Conservation (phyloP, 139 green algal species). For the Picochlorum sp. region DNA sequence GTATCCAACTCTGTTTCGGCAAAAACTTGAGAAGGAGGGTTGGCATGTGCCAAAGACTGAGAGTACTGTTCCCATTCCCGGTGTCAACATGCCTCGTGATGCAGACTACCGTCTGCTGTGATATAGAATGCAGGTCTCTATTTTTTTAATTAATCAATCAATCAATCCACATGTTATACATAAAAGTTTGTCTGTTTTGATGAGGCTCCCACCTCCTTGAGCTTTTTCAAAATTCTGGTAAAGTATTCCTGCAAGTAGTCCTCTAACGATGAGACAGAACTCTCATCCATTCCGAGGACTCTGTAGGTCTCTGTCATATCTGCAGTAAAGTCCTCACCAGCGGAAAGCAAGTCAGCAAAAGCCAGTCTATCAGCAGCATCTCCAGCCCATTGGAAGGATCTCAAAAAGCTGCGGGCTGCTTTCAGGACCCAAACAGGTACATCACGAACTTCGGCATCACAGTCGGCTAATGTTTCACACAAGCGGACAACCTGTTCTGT, state of each 20-base stretch:
- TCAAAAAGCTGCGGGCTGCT: slow-evolving; percentile 62
- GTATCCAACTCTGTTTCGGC: slow-evolving; percentile 57
- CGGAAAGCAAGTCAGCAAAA: slow-evolving; percentile 83
- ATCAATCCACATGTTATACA: slow-evolving; percentile 45
- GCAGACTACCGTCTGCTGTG: not conserved
- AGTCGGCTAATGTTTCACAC: slow-evolving; percentile 81
- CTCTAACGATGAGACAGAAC: slow-evolving; percentile 70
- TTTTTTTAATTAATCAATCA: not conserved
- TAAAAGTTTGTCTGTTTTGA: slow-evolving; percentile 89
- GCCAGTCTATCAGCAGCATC: slow-evolving; percentile 92
- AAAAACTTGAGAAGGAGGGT: slow-evolving; percentile 32
- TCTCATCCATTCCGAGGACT: slow-evolving; percentile 77
- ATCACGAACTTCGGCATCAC: slow-evolving; percentile 69
- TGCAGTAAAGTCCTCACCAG: slow-evolving; percentile 74
- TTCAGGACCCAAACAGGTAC: slow-evolving; percentile 88
- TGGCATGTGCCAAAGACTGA: slow-evolving; percentile 22
- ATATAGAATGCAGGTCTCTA: not conserved
- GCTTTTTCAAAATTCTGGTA: slow-evolving; percentile 88
- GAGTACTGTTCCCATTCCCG: slow-evolving; percentile 41
- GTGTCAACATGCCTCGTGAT: slow-evolving; percentile 7
- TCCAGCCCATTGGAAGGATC: slow-evolving; percentile 80
- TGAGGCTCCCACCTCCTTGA: slow-evolving; percentile 94
- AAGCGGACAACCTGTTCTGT: slow-evolving; percentile 84
- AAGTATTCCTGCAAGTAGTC: slow-evolving; percentile 93
- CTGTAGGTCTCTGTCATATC: slow-evolving; percentile 89